A percentile compares a stretch with the other conserved stretches of the same genome.
Conservation (phyloP, 2,329 filamentous ascomycete genomes). For the Alternaria conjuncta region DNA sequence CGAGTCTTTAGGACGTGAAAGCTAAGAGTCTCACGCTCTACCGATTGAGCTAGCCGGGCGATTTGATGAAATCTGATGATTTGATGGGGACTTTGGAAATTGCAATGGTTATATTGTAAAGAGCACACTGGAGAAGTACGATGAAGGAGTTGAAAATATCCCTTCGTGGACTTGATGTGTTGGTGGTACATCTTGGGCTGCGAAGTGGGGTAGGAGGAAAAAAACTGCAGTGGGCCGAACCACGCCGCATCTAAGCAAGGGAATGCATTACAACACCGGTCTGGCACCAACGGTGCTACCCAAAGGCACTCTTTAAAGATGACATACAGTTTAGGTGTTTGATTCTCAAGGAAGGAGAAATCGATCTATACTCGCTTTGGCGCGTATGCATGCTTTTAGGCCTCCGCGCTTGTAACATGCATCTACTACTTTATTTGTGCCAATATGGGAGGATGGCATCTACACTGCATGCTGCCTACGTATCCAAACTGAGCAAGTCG, state of each 20-base stretch:
- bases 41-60: slow-evolving; percentile 44
- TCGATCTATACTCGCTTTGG: not conserved
- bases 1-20: slow-evolving; percentile 6
- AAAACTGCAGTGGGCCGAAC: not conserved
- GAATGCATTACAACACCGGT: not conserved
- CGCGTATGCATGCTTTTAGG: not conserved
- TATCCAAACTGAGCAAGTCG: not conserved
- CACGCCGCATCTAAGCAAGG: not conserved
- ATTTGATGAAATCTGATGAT: not conserved
- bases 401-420: fast-evolving
- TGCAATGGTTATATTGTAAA: not conserved
- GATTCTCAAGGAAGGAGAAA: not conserved
- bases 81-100: not conserved
- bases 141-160: fast-evolving
- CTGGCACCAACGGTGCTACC: not conserved
- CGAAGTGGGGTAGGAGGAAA: not conserved
- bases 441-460: not conserved
- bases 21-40: slow-evolving; percentile 52
- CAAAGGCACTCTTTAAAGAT: too few relatives aligned
- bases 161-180: not conserved
- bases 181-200: not conserved
- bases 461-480: not conserved
- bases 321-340: not conserved
- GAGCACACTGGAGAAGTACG: not conserved
- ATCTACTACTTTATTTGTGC: fast-evolving